Conservation (phyloP, 768 basidiomycete genomes). For the Kwoniella pini region DNA sequence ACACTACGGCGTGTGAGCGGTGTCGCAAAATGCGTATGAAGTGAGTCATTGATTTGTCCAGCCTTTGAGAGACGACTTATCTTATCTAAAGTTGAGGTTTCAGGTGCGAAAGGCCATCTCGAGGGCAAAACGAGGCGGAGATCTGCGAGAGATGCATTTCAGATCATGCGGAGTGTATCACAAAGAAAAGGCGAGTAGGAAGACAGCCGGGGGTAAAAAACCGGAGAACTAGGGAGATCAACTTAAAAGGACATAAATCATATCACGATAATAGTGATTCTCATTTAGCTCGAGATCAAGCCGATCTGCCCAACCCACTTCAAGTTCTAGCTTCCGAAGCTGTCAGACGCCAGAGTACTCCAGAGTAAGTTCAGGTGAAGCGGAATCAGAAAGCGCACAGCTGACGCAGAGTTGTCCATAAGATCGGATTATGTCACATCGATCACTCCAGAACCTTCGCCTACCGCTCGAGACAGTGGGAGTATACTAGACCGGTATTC, state of each 20-base stretch:
- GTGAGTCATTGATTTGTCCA: conserved; percentile 14
- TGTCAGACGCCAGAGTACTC: conserved; percentile 14
- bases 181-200: conserved; percentile 15
- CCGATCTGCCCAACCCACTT: conserved; percentile 19
- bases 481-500: conserved; percentile 16
- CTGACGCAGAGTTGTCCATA: background rate
- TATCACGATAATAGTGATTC: background rate
- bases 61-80: too few species aligned
- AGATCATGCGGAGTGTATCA: conserved; percentile 11
- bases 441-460: background rate
- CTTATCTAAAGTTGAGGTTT: too few species aligned
- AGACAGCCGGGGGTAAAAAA: conserved; percentile 23
- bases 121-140: conserved; percentile 11
- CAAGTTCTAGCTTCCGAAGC: conserved; percentile 21
- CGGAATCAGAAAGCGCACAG: background rate
- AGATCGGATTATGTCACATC: conserved; percentile 4
- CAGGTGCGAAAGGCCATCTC: conserved; percentile 13
- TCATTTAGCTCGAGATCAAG: conserved; percentile 3
- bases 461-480: background rate
- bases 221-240: conserved; percentile 3
- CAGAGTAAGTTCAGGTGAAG: conserved; percentile 13
- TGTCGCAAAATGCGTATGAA: conserved; percentile 16
- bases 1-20: conserved; percentile 22
- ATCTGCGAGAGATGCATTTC: conserved; percentile 10
- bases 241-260: background rate